phyloP scores from a whole-genome alignment of 2,329 filamentous ascomycete genomes.

The Periconia sp. region DNA sequence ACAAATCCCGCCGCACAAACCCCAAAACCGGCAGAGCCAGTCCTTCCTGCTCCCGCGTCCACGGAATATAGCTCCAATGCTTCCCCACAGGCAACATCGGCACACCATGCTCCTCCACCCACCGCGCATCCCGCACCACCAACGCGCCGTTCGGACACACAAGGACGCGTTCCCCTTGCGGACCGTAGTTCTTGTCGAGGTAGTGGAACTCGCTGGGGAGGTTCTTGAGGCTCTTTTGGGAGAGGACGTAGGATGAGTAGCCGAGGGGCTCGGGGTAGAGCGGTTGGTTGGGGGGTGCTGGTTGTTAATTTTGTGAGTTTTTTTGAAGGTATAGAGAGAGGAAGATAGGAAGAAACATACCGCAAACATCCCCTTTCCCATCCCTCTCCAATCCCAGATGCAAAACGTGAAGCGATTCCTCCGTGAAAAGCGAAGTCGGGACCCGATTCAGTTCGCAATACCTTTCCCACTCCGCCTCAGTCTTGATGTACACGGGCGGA shows the following conservation, averaged over 20 bases:
- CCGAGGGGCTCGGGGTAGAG: slow-evolving; percentile 30
- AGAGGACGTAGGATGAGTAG: slow-evolving; percentile 19
- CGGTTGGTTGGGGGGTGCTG: slow-evolving; percentile 20
- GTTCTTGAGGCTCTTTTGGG: slow-evolving; percentile 7
- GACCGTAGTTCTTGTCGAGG: background rate
- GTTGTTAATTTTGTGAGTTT: background rate
- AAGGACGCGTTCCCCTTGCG: slow-evolving; percentile 13
- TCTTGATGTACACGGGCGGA: slow-evolving; percentile 21
- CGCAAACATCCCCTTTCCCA: slow-evolving; percentile 3
- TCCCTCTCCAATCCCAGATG: slow-evolving; percentile 14
- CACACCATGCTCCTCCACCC: slow-evolving; percentile 8
- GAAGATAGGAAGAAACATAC: slow-evolving; percentile 6
- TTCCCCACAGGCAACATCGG: slow-evolving; percentile 2
- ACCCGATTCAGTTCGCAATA: slow-evolving; percentile 26
- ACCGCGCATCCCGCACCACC: slow-evolving; percentile 8
- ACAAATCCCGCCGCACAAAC: slow-evolving; percentile 13
- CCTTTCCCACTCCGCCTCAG: slow-evolving; percentile 21
- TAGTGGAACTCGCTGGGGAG: slow-evolving; percentile 21
- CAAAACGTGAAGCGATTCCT: slow-evolving; percentile 22
- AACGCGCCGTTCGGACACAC: slow-evolving; percentile 21
- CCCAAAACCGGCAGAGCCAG: slow-evolving; percentile 16
- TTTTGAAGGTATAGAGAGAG: background rate
- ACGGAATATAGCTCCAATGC: slow-evolving; percentile 31
- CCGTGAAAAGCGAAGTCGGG: slow-evolving; percentile 24
- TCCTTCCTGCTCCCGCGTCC: slow-evolving; percentile 28